These are phyloP conservation scores for Diplodia scrobiculata DNA, from an alignment of 2,329 filamentous ascomycete genomes.

Conservation along the genomic window DNA sequence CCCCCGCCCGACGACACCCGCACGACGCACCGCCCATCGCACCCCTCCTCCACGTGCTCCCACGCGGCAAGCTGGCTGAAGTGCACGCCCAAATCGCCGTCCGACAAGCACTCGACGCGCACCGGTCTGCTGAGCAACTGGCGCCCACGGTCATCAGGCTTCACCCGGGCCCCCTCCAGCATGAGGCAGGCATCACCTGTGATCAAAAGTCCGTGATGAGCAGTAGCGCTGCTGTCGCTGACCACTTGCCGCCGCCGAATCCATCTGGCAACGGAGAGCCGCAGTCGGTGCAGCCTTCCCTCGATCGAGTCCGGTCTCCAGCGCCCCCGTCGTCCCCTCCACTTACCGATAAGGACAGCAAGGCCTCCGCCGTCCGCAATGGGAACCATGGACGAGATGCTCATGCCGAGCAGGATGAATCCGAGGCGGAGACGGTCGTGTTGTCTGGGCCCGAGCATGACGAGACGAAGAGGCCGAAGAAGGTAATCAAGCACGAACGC, in stretches of 20 bases:
- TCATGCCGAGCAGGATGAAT: constrained; percentile 45
- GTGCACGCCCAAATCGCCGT: constrained; percentile 22
- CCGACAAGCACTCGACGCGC: constrained; percentile 27
- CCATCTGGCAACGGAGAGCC: constrained; percentile 29
- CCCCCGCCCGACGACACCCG: constrained; percentile 13
- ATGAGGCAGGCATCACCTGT: constrained; percentile 28
- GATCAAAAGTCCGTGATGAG: constrained; percentile 31
- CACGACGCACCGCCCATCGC: constrained; percentile 16
- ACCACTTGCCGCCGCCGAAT: constrained; percentile 30
- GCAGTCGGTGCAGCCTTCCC: constrained; percentile 28
- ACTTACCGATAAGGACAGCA: constrained; percentile 27
- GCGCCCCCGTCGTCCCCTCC: constrained; percentile 26
- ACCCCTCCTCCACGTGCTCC: background rate
- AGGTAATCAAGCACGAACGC: constrained; percentile 47
- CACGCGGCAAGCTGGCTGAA: constrained; percentile 20
- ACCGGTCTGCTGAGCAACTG: constrained; percentile 30
- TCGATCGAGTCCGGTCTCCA: constrained; percentile 26
- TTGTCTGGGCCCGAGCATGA: constrained; percentile 37
- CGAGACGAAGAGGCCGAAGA: constrained; percentile 32
- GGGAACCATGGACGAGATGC: constrained; percentile 30
- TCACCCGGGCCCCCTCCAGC: constrained; percentile 28
- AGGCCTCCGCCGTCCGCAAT: constrained; percentile 19
- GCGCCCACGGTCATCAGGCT: constrained; percentile 25
- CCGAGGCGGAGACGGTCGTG: constrained; percentile 56
- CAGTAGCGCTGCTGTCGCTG: constrained; percentile 31